A percentile compares a stretch with the other conserved stretches of the same genome.
phyloP scores from a whole-genome alignment of 2,329 filamentous ascomycete species.

The Didymella exigua region DNA sequence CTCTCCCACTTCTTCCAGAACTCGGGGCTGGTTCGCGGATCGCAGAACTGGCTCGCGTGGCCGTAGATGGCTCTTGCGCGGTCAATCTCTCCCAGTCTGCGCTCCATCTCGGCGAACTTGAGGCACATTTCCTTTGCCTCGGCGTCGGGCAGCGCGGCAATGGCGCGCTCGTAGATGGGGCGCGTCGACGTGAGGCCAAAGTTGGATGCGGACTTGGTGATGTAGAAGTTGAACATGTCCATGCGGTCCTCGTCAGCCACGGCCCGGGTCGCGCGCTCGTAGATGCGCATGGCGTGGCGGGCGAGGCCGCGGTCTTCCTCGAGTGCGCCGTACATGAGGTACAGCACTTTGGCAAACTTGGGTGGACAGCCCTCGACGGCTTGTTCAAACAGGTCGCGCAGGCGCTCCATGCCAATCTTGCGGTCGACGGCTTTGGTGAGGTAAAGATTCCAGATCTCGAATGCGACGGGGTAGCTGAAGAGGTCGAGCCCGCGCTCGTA shows the following conservation, averaged over 20 bases:
- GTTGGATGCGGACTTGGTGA: constrained; percentile 97
- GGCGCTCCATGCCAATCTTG: constrained; percentile 90
- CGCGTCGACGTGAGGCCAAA: constrained; percentile 94
- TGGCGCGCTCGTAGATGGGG: constrained; percentile 94
- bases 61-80: constrained; percentile 94
- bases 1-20: constrained; percentile 98
- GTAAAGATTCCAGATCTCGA: constrained; percentile 98
- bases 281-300: constrained; percentile 97
- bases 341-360: constrained; percentile 93
- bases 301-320: constrained; percentile 95
- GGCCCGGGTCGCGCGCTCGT: constrained; percentile 92
- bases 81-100: constrained; percentile 89
- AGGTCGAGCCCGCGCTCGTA: constrained; percentile 95
- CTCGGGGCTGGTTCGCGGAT: constrained; percentile 83
- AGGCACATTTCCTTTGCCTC: constrained; percentile 98
- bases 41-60: constrained; percentile 95
- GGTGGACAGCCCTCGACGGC: constrained; percentile 92
- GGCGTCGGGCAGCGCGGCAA: constrained; percentile 86
- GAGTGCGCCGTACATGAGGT: constrained; percentile 96
- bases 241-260: constrained; percentile 93
- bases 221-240: constrained; percentile 99
- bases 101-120: constrained; percentile 97
- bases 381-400: constrained; percentile 96
- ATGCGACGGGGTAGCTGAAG: constrained; percentile 98
- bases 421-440: constrained; percentile 96